phyloP scores from a whole-genome alignment of 2,329 filamentous ascomycete genomes.

The Didymella pinodella region DNA sequence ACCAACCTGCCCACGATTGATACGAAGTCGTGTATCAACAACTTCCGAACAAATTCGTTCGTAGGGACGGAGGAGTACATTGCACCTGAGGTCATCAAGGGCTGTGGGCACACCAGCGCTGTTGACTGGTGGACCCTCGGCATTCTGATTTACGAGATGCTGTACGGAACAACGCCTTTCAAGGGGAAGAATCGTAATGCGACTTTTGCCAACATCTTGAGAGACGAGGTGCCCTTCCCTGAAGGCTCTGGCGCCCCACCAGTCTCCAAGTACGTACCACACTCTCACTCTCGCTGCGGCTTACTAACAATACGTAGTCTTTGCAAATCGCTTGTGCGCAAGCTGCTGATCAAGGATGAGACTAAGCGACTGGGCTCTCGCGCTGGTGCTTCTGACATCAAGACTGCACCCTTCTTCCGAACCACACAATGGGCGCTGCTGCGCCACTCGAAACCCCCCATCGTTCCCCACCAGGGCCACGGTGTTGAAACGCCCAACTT shows the following conservation, averaged over 20 bases:
- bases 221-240: constrained; percentile 95
- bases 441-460: constrained; percentile 96
- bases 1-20: constrained; percentile 95
- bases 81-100: constrained; percentile 97
- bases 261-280: constrained; percentile 80
- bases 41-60: constrained; percentile 98
- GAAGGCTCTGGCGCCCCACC: constrained; percentile 84
- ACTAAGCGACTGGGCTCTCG: constrained; percentile 90
- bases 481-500: constrained; percentile 97
- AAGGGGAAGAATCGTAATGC: constrained; percentile 99
- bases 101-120: constrained; percentile 95
- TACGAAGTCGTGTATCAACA: constrained; percentile 96
- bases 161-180: constrained; percentile 97
- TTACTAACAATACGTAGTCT: constrained; percentile 66
- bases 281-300: constrained; percentile 27
- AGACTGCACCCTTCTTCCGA: constrained; percentile 94
- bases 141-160: constrained; percentile 98
- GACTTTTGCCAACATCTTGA: constrained; percentile 95
- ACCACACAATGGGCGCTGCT: constrained; percentile 96
- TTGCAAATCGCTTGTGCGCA: constrained; percentile 95
- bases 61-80: constrained; percentile 99
- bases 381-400: constrained; percentile 95
- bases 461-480: constrained; percentile 88
- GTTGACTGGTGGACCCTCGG: constrained; percentile 99
- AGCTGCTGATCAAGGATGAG: constrained; percentile 97